A percentile compares a stretch with the other conserved stretches of the same genome.
These are phyloP conservation scores for Tetrahymena borealis DNA, from an alignment of 73 alveolate species.

Conservation along the genomic window DNA sequence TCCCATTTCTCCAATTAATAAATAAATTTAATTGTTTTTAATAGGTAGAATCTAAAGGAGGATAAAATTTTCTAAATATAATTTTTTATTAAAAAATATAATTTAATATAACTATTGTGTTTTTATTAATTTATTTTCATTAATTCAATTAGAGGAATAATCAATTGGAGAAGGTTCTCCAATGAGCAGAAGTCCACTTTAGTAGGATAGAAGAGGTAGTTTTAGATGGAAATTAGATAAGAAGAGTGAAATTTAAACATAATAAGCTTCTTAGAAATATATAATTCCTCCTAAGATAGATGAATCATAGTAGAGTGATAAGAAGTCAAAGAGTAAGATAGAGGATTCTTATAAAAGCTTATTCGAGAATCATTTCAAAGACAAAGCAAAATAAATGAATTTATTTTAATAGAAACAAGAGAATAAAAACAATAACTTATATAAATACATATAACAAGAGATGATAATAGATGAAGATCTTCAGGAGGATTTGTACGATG, in stretches of 20 bases:
- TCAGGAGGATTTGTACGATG: not conserved
- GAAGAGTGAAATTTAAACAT: not conserved
- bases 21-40: too few relatives aligned
- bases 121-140: not conserved
- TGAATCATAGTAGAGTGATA: not conserved
- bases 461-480: not conserved
- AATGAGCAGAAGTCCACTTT: not conserved
- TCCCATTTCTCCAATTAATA: too few relatives aligned
- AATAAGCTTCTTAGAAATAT: not conserved
- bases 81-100: too few relatives aligned
- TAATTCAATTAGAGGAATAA: not conserved
- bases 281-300: not conserved
- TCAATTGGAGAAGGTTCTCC: not conserved
- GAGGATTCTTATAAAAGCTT: not conserved
- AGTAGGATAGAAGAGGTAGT: not conserved
- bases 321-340: not conserved
- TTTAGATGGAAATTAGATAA: not conserved
- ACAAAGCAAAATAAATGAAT: not conserved
- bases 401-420: not conserved
- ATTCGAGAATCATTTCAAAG: not conserved
- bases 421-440: not conserved
- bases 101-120: too few relatives aligned
- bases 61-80: too few relatives aligned
- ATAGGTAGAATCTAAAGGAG: too few relatives aligned
- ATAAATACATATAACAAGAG: not conserved